Base-by-base conservation (phyloP, 2,329 filamentous ascomycete species). In the Botrytis medusae region DNA sequence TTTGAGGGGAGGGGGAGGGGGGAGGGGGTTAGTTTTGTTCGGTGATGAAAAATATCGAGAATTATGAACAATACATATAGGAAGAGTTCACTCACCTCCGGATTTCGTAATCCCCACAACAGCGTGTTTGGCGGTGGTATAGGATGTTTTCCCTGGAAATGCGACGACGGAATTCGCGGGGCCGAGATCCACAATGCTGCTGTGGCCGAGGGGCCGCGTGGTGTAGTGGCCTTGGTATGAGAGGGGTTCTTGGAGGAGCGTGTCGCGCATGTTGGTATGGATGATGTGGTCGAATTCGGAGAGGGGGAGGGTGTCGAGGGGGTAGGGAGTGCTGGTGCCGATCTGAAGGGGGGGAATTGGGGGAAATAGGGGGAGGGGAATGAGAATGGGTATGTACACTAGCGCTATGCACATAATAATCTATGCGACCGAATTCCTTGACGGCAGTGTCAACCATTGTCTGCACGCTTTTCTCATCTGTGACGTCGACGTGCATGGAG, bases 361-460 rank as follows among this genome's bases (percentile, higher is more conserved):
- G n/a, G n/a, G n/a, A n/a, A n/a, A n/a, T 34, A 34, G 34, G 34
- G 7, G 34, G 34, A 6, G 34, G 16, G 20, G 3, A 12, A 34
- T 22, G 8, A 9, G 6, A 12, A 34, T 20, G 46, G 2, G 18
- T 3, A 20, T 29, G 0, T 60, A 77, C 73, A 25, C 76, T 75
- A 0, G 88, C 88, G 8, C 87, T 82, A 65, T 89, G 88, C 9
- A 86, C 86, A 34, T 86, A 85, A 9, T 87, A 86, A 74, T 88
- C 85, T 25, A 89, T 83, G 62, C 83, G 83, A 9, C 86, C 87
- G 68, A 86, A 86, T 48, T 82, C 82, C 32, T 81, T 75, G 22
- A 88, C 78, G 29, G 84, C 82, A 5, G 67, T 10, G 22, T 44
- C 44, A 2, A 51, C 46, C 46, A 51, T 51, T 14, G 4, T 5